Evolutionary conservation across 371 early-diverging fungal species (phyloP).

Genomic region (Dinochytrium kinnereticum): DNA sequence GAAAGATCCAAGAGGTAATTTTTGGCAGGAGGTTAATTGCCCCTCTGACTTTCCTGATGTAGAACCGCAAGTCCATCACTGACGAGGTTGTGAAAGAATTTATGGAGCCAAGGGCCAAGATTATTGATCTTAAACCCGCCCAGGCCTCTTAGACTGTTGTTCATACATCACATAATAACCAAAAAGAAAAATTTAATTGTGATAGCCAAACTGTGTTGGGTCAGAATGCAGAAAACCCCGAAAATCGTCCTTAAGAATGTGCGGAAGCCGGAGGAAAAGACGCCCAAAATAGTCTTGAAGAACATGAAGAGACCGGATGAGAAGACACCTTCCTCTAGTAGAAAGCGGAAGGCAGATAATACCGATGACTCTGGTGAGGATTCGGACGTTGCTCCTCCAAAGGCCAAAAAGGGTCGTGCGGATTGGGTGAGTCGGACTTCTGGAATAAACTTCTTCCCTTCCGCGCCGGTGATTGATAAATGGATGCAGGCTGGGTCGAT

Average conservation of each 20-base stretch:
- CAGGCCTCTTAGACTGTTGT: not conserved
- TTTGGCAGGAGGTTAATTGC: no score
- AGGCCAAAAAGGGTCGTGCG: constrained; percentile 1
- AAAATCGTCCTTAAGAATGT: not conserved
- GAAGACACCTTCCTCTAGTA: not conserved
- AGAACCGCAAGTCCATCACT: constrained; percentile 49
- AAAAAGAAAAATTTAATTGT: not conserved
- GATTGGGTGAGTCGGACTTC: not conserved
- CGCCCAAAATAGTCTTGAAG: constrained; percentile 14
- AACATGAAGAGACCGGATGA: not conserved
- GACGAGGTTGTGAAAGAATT: constrained; percentile 50
- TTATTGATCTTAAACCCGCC: constrained; percentile 1
- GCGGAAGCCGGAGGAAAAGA: not conserved
- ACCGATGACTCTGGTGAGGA: constrained; percentile 13
- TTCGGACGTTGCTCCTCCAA: not conserved
- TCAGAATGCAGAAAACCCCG: not conserved
- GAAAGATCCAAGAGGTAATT: constrained; percentile 80
- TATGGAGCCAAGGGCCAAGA: constrained; percentile 44
- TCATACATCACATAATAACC: not conserved
- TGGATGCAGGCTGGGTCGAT: not conserved
- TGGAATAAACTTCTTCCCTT: not conserved
- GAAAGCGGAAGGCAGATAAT: constrained; percentile 9
- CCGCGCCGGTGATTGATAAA: not conserved
- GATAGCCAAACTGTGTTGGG: no score
- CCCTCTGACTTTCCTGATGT: no score